Conservation (phyloP, 2,329 filamentous ascomycete genomes). For the Pseudopyricularia cyperi region DNA sequence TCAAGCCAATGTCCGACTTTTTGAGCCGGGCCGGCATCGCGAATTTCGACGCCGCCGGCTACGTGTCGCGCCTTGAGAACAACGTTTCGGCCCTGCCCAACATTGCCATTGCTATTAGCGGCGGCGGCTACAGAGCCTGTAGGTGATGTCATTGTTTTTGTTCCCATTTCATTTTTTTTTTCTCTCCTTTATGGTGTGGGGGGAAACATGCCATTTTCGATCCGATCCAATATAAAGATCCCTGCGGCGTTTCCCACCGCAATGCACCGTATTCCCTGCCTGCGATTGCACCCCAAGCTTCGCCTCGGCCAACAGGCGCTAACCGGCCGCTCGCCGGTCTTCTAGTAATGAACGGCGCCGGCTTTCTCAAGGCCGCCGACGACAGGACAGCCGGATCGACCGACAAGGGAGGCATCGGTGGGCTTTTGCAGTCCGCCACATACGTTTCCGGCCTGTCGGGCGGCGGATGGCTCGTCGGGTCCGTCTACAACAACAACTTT, state of each 20-base stretch:
- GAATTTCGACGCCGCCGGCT: conserved; percentile 63
- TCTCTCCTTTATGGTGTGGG: not conserved
- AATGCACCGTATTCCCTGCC: too few relatives aligned
- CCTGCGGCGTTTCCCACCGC: too few relatives aligned
- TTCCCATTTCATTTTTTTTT: too few relatives aligned
- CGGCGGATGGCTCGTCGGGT: conserved; percentile 76
- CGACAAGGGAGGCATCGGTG: conserved; percentile 56
- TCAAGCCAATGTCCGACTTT: conserved; percentile 62
- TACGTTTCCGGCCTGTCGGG: conserved; percentile 74
- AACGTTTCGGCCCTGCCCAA: conserved; percentile 43
- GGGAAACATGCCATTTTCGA: too few relatives aligned
- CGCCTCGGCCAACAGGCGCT: too few relatives aligned
- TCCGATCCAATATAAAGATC: too few relatives aligned
- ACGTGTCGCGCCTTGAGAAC: conserved; percentile 49
- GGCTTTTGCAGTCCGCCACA: conserved; percentile 67
- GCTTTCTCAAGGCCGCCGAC: conserved; percentile 69
- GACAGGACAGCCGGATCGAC: conserved; percentile 52
- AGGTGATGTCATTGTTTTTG: too few relatives aligned
- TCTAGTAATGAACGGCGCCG: conserved; percentile 62
- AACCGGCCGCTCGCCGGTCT: not conserved
- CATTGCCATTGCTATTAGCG: conserved; percentile 66
- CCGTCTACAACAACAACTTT: conserved; percentile 74
- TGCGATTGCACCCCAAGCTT: too few relatives aligned
- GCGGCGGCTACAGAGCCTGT: conserved; percentile 70
- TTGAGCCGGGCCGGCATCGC: conserved; percentile 59